Percentiles rank a stretch among this genome's conserved stretches.
Conservation (phyloP, 2,329 filamentous ascomycete genomes). For the Cladophialophora exuberans region DNA sequence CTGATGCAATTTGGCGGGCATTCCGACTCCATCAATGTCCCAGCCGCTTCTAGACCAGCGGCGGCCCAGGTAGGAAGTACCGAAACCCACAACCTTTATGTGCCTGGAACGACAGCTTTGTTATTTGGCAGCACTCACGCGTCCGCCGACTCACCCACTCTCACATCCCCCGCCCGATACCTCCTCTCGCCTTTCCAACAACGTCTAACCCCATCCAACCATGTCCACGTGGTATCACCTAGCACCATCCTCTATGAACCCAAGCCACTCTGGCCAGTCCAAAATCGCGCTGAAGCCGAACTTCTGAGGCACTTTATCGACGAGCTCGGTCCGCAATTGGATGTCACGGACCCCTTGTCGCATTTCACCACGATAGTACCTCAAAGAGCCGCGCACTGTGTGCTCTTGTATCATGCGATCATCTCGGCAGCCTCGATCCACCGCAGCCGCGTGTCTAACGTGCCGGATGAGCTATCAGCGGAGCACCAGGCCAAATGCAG, state of each 20-base stretch:
- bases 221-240: neutral
- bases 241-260: neutral
- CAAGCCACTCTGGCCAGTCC: neutral
- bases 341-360: neutral
- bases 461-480: neutral
- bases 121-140: neutral
- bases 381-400: neutral
- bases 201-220: neutral
- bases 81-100: neutral
- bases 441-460: neutral
- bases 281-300: neutral
- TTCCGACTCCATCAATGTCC: neutral
- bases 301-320: slow-evolving; percentile 1
- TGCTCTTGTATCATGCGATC: neutral
- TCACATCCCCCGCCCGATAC: neutral
- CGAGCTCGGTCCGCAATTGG: neutral
- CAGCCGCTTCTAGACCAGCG: neutral
- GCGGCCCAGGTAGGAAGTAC: neutral
- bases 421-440: slow-evolving; percentile 1
- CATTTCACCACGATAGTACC: slow-evolving; percentile 1
- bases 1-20: too few relatives aligned
- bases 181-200: neutral
- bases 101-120: neutral
- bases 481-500: neutral
- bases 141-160: neutral